Conservation (phyloP, 192 early-diverging fungal species). For the Podila epigama region DNA sequence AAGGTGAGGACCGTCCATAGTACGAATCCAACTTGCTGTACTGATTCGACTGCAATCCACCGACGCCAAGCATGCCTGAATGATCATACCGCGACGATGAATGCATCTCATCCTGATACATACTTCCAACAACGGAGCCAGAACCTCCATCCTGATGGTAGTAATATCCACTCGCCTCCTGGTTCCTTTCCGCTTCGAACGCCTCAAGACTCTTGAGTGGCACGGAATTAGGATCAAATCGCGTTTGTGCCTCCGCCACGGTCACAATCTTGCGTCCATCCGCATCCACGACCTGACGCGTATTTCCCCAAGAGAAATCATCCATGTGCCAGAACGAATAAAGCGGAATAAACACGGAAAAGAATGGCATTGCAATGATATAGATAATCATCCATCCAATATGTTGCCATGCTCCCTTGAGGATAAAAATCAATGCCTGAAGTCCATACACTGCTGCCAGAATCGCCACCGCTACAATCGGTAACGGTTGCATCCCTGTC, state of each 20-base stretch:
- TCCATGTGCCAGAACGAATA: constrained; percentile 90
- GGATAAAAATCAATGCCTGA: constrained; percentile 86
- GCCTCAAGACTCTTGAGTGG: constrained; percentile 70
- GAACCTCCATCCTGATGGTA: constrained; percentile 16
- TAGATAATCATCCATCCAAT: constrained; percentile 97
- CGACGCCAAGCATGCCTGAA: constrained; percentile 21
- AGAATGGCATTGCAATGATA: constrained; percentile 74
- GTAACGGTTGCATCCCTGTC: constrained; percentile 65
- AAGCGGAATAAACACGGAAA: constrained; percentile 76
- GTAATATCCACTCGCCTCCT: constrained; percentile 31
- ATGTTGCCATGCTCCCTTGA: constrained; percentile 78
- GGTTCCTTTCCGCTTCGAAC: constrained; percentile 39
- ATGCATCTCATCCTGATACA: constrained; percentile 4
- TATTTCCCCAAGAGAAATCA: constrained; percentile 79
- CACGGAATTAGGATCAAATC: constrained; percentile 75
- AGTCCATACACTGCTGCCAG: constrained; percentile 87
- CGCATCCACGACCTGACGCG: constrained; percentile 66
- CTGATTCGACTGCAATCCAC: constrained; percentile 33
- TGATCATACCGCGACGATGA: constrained; percentile 44
- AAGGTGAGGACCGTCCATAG: constrained; percentile 19
- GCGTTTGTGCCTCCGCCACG: constrained; percentile 66
- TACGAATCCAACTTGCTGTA: constrained; percentile 35
- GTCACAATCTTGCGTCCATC: constrained; percentile 75
- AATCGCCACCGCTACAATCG: constrained; percentile 82
- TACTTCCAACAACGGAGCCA: constrained; percentile 30